Base-by-base conservation (phyloP, 768 basidiomycete species). In the Kwoniella botswanensis region DNA sequence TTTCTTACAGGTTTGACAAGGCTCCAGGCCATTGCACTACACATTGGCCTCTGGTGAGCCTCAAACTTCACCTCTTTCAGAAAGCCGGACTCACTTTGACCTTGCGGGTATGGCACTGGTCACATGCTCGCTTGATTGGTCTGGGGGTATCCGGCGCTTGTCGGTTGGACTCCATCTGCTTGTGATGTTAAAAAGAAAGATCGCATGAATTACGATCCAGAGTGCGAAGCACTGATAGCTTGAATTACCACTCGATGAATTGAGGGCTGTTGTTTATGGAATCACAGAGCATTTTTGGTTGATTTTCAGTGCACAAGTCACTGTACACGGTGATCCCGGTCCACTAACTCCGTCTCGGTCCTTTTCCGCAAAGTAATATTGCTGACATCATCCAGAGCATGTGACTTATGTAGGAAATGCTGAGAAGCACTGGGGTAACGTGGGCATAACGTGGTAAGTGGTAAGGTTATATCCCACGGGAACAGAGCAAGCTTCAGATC, bases 61-160 rank as follows among this genome's bases (percentile, higher is more conserved):
- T n/a, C 7, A 18, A 62, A 11, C 10, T 41, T 7, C 3, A 35
- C 7, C 35, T 35, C 56, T 41, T 9, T 35, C 10, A 46, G 55
- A 35, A 22, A 11, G 5, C 46, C 17, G 24, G 22, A 22, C 67
- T 59, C 42, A 76, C 77, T 68, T 78, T 78, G 72, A 76, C 70
- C 58, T 74, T 71, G 17, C 73, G 70, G 15, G 58, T 65, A 70
- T 76, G 75, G 55, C 77, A 79, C 46, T 73, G 68, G 43, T 79
- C 77, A 59, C 77, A 79, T 50, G 77, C 77, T 15, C 69, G 58
- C 62, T 68, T 68, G 42, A 66, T 54, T 52, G 29, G 57, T 41
- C n/a, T 59, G 29, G 26, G 13, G 54, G 12, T 50, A 13, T 50
- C 15, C 10, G 46, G 46, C 46, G 46, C 46, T 15, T 50, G 46